Percentiles rank a stretch among this genome's conserved stretches.
These are phyloP conservation scores for Xylariaceae sp. DNA, from an alignment of 2,329 filamentous ascomycete genomes.

Conservation along the genomic window DNA sequence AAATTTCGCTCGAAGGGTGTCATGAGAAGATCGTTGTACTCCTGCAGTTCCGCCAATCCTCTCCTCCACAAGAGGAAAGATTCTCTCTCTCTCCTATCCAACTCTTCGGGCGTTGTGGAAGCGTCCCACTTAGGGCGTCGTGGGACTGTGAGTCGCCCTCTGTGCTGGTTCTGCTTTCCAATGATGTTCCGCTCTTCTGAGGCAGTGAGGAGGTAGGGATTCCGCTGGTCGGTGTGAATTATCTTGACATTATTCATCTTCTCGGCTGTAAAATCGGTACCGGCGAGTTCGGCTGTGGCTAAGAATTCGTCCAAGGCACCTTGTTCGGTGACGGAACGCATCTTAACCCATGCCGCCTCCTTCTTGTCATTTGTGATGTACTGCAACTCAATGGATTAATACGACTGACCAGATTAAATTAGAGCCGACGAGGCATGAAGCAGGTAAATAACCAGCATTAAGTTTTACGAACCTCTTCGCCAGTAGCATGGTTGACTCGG, in stretches of 20 bases:
- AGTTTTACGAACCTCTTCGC: conserved; percentile 55
- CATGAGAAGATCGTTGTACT: conserved; percentile 91
- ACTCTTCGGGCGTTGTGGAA: conserved; percentile 72
- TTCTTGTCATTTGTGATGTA: conserved; percentile 89
- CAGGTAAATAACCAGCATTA: not conserved
- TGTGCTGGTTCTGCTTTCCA: conserved; percentile 79
- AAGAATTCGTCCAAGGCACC: conserved; percentile 95
- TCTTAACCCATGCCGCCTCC: conserved; percentile 96
- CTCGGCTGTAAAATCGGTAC: conserved; percentile 96
- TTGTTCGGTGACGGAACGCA: conserved; percentile 98
- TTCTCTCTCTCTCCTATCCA: conserved; percentile 74
- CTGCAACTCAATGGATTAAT: conserved; percentile 30
- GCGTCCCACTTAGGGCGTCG: conserved; percentile 85
- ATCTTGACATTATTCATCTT: conserved; percentile 99
- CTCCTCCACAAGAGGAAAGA: conserved; percentile 83
- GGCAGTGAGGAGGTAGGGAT: conserved; percentile 84
- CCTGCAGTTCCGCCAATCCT: conserved; percentile 85
- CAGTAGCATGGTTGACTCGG: conserved; percentile 71
- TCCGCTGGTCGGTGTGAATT: conserved; percentile 92
- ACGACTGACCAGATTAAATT: no score
- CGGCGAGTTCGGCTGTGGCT: conserved; percentile 91
- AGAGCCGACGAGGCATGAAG: no score
- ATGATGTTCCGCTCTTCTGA: conserved; percentile 74
- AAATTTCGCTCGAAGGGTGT: conserved; percentile 96
- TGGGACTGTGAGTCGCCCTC: conserved; percentile 75